These are phyloP conservation scores for Ceratocystis cacaofunesta DNA, from an alignment of 2,329 filamentous ascomycete genomes.

Conservation along the genomic window DNA sequence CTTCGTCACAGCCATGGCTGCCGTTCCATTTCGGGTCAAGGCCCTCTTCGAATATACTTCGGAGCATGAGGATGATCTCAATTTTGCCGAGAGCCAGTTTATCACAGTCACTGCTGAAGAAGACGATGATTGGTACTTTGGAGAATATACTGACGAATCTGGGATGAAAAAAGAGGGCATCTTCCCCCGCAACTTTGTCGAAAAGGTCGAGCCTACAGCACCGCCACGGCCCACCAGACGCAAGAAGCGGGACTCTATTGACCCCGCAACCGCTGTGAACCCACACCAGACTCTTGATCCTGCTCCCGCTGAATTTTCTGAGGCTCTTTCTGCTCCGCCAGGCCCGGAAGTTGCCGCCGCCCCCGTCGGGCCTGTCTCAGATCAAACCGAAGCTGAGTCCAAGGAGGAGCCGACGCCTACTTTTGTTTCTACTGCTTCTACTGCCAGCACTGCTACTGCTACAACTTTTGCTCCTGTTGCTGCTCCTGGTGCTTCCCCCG, in stretches of 20 bases:
- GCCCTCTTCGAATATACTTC: conserved; percentile 90
- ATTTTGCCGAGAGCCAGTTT: conserved; percentile 70
- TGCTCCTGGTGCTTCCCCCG: conserved; percentile 9
- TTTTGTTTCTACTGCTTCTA: neutral
- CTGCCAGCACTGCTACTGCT: neutral
- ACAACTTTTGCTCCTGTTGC: neutral
- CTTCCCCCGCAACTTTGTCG: conserved; percentile 94
- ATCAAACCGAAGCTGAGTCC: neutral
- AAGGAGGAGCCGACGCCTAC: conserved; percentile 1
- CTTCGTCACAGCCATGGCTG: conserved; percentile 16
- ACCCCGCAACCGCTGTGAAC: conserved; percentile 24
- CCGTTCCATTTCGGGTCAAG: conserved; percentile 72
- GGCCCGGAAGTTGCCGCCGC: conserved; percentile 21
- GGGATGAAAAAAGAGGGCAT: conserved; percentile 70
- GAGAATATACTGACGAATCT: conserved; percentile 65
- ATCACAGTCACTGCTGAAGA: conserved; percentile 89
- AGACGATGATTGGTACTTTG: conserved; percentile 85
- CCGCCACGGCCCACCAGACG: conserved; percentile 74
- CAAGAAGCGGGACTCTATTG: conserved; percentile 45
- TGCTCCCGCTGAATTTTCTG: conserved; percentile 15
- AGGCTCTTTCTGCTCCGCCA: neutral
- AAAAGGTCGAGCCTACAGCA: conserved; percentile 81
- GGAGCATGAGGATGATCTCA: conserved; percentile 85
- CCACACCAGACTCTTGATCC: conserved; percentile 22
- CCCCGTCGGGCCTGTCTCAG: conserved; percentile 17